Base-by-base conservation (phyloP, 1,139 yeast species). In the Sugiyamaella novakii region DNA sequence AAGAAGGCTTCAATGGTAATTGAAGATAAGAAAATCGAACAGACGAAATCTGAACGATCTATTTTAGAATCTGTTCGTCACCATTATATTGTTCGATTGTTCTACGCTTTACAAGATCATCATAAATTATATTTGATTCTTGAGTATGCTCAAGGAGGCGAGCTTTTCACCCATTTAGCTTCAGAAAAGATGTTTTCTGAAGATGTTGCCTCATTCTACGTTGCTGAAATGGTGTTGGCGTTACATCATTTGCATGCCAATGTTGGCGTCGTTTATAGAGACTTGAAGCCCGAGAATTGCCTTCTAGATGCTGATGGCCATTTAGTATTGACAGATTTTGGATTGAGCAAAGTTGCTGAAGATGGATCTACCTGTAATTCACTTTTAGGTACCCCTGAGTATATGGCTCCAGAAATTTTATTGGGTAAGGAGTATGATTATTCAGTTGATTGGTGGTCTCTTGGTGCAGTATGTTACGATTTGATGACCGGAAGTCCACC, bases 401-500 rank as follows among this genome's bases (percentile, higher is more conserved):
- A 89, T 65, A 89, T 91, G 87, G 98, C 98, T 0, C 98, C 98
- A 1, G 98, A 92, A 65, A 86, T 92, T 27, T 70, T 92, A 22
- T 80, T 79, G 46, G 96, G 96, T 21, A 81, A 84, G 55, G 82
- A 84, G n/a, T 92, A 92, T 64, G 92, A 89, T 56, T 83, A 79
- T 56, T 77, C 83, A 7, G 96, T 94, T 8, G 98, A 92, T 65
- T 92, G 97, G 95, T 92, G 98, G 95, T 88, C 97, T 0, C 73
- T 92, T 25, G 98, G 98, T 0, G 88, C 96, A 57, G 87, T 92
- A 5, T 78, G 88, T 25, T 88, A 74, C 65, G 98, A 92, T 66
- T 76, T 92, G 72, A 72, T 92, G 36, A 86, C 95, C 0, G 98
- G 98, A 0, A 78, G 84, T 42, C 98, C 98, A 1, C 98, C 98